Conservation (phyloP, 2,329 filamentous ascomycete genomes). For the Fonsecaea erecta region DNA sequence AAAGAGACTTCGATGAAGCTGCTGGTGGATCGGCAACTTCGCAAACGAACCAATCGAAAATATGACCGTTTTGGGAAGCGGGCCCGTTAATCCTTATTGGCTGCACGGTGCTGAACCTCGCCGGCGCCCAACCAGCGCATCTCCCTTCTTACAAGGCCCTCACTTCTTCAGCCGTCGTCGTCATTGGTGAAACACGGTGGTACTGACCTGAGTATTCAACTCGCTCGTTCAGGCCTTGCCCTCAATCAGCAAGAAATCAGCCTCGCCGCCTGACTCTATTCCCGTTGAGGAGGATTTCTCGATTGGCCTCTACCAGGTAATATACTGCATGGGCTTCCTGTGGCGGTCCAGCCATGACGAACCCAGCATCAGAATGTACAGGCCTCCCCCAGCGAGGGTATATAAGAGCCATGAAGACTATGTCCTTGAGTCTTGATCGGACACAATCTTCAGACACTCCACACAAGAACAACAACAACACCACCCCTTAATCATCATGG, state of each 20-base stretch:
- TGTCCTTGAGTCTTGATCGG: background rate
- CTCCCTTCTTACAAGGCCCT: background rate
- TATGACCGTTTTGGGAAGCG: conserved; percentile 4
- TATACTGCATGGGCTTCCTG: too few relatives aligned
- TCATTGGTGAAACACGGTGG: background rate
- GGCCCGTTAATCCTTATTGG: too few relatives aligned
- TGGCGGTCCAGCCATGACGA: background rate
- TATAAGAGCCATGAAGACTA: background rate
- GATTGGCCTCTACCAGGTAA: background rate
- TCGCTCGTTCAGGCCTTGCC: background rate
- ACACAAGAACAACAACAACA: background rate
- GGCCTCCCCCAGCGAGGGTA: background rate
- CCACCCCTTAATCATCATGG: background rate
- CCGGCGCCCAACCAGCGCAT: too few relatives aligned
- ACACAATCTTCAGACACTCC: background rate
- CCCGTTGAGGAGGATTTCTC: background rate
- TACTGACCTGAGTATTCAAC: too few relatives aligned
- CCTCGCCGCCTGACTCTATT: background rate
- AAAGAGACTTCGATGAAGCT: background rate
- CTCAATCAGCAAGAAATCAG: background rate
- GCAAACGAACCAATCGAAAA: conserved; percentile 7
- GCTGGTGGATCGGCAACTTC: background rate
- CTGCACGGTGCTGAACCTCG: too few relatives aligned
- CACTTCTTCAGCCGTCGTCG: background rate
- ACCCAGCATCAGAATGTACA: background rate